These are phyloP conservation scores for Rutstroemia sydowiana DNA, from an alignment of 2,329 filamentous ascomycete species.

Conservation along the genomic window DNA sequence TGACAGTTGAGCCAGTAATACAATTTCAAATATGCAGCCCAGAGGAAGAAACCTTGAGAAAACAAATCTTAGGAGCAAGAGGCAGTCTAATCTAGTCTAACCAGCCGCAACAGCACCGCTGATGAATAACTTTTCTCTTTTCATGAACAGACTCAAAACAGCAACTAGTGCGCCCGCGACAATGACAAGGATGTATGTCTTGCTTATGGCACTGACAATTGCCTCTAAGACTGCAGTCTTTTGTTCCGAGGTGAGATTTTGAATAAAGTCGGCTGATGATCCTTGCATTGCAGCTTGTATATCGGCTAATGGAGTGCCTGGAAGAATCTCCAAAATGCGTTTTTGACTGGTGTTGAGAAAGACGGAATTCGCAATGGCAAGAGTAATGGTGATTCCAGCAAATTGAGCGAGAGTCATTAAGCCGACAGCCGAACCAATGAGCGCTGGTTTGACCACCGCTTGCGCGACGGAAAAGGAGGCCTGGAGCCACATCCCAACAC, in stretches of 20 bases:
- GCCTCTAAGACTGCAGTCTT: conserved; percentile 19
- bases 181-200: conserved; percentile 28
- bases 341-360: conserved; percentile 29
- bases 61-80: neutral
- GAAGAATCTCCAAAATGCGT: conserved; percentile 22
- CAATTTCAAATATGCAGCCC: neutral
- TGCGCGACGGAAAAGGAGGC: neutral
- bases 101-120: neutral
- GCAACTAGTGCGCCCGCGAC: conserved; percentile 25
- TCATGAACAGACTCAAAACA: conserved; percentile 4
- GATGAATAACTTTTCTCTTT: neutral
- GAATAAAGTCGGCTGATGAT: conserved; percentile 5
- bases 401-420: conserved; percentile 31
- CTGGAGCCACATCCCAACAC: conserved; percentile 25
- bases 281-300: conserved; percentile 21
- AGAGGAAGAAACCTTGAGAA: neutral
- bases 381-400: conserved; percentile 27
- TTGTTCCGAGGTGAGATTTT: neutral
- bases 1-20: neutral
- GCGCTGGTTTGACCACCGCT: conserved; percentile 1
- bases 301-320: conserved; percentile 14
- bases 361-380: conserved; percentile 30
- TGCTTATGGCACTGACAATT: conserved; percentile 25
- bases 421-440: conserved; percentile 28
- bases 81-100: neutral